Evolutionary conservation across 805 yeast species (phyloP).

Genomic region (Geotrichum ghanense): DNA sequence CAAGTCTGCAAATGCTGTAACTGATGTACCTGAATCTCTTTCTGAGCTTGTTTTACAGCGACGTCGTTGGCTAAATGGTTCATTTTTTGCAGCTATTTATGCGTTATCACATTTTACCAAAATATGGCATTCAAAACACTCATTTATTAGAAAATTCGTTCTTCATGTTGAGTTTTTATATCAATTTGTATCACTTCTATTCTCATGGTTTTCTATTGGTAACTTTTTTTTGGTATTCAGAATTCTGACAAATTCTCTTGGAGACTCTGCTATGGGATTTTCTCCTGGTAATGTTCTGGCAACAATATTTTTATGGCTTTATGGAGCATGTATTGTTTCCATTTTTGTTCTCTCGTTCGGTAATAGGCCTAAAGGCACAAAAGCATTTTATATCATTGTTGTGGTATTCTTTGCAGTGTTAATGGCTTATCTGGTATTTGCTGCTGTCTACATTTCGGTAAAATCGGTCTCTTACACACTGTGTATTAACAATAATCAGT

Average conservation of each 20-base stretch:
- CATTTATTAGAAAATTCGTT: constrained; percentile 48
- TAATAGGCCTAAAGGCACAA: constrained; percentile 87
- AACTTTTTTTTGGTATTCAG: constrained; percentile 85
- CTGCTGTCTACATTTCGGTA: constrained; percentile 71
- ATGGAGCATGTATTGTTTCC: constrained; percentile 65
- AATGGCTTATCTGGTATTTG: constrained; percentile 83
- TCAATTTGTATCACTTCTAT: constrained; percentile 59
- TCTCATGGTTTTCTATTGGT: constrained; percentile 89
- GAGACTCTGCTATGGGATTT: constrained; percentile 47
- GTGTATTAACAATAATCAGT: constrained; percentile 30
- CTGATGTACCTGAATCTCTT: constrained; percentile 87
- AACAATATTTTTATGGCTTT: constrained; percentile 74
- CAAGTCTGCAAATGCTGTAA: constrained; percentile 79
- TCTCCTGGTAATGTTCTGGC: constrained; percentile 68
- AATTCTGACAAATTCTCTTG: constrained; percentile 71
- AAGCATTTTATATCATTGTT: constrained; percentile 60
- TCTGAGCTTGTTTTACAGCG: constrained; percentile 85
- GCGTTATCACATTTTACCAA: constrained; percentile 67
- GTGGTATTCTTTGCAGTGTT: constrained; percentile 73
- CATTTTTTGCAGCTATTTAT: constrained; percentile 88
- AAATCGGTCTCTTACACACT: constrained; percentile 52
- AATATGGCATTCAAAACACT: constrained; percentile 71
- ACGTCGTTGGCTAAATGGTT: constrained; percentile 95
- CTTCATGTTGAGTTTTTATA: constrained; percentile 72
- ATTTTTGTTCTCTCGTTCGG: constrained; percentile 89